These are phyloP conservation scores for Eucalyptus sideroxylon DNA, from an alignment of 345 rosid species.

Conservation along the genomic window DNA sequence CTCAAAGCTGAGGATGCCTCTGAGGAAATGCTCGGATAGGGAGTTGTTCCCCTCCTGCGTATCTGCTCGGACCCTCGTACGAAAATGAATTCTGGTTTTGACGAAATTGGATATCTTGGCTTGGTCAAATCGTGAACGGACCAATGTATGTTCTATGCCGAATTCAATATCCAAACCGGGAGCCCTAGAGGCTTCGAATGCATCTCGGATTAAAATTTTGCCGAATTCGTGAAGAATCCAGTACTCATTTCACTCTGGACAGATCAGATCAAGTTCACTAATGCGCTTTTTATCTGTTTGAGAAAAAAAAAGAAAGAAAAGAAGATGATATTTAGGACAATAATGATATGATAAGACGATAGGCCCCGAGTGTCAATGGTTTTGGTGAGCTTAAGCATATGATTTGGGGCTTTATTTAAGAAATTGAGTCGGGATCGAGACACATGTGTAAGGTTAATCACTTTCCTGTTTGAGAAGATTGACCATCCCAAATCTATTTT, in stretches of 20 bases:
- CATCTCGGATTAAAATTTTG: not conserved
- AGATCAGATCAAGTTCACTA: accelerated
- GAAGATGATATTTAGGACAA: not conserved
- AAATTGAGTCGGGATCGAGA: not conserved
- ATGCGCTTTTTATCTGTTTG: not conserved
- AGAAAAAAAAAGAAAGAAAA: not conserved
- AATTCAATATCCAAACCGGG: not conserved
- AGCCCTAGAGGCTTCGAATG: not conserved
- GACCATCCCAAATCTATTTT: not conserved
- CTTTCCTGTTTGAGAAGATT: not conserved
- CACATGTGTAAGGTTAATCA: not conserved
- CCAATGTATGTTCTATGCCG: not conserved
- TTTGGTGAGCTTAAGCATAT: not conserved
- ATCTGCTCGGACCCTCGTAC: accelerated
- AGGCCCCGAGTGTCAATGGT: not conserved
- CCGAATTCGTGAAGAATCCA: too few relatives aligned
- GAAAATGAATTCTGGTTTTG: not conserved
- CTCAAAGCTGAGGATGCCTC: not conserved
- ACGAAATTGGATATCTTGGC: not conserved
- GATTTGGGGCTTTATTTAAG: not conserved
- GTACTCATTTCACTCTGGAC: not conserved
- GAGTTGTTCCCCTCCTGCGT: not conserved
- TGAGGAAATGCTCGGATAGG: not conserved
- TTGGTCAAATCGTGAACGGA: not conserved
- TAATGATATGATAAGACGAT: not conserved